Conservation (phyloP, 768 basidiomycete species). For the Lactifluus rugatus region DNA sequence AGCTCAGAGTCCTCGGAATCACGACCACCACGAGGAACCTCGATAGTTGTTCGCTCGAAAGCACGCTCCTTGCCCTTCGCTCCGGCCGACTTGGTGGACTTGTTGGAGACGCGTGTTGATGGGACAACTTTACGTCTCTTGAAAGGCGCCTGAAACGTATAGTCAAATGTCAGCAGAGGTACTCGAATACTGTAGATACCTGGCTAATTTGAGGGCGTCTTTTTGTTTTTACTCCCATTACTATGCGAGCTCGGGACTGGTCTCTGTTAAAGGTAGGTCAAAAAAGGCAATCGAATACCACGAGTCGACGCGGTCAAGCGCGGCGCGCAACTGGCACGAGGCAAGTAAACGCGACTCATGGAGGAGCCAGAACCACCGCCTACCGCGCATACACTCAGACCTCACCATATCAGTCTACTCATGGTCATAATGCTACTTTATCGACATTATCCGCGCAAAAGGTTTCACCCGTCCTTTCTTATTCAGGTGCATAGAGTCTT, state of each 20-base stretch:
- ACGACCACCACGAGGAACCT: slow-evolving; percentile 45
- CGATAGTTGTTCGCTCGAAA: slow-evolving; percentile 48
- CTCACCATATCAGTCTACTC: slow-evolving; percentile 68
- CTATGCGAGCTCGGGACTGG: no score
- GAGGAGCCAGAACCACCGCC: slow-evolving; percentile 45
- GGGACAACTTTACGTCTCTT: slow-evolving; percentile 51
- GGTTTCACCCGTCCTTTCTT: slow-evolving; percentile 47
- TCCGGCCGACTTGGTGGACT: slow-evolving; percentile 25
- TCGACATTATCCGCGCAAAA: slow-evolving; percentile 45
- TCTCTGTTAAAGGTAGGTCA: no score
- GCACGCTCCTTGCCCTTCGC: slow-evolving; percentile 49
- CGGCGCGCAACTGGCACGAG: no score
- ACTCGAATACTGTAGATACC: slow-evolving; percentile 21
- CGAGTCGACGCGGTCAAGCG: no score
- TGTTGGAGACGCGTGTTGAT: slow-evolving; percentile 20
- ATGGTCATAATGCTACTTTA: slow-evolving; percentile 53
- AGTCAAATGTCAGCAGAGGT: not conserved
- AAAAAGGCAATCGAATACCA: no score
- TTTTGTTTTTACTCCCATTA: slow-evolving; percentile 29
- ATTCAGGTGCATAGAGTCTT: slow-evolving; percentile 58
- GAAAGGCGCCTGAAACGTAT: slow-evolving; percentile 30
- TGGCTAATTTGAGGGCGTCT: slow-evolving; percentile 26
- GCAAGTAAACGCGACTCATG: slow-evolving; percentile 2
- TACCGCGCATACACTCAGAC: slow-evolving; percentile 56
- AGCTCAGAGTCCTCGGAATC: slow-evolving; percentile 39